Evolutionary conservation across 768 basidiomycete species (phyloP), one percentile per base, ranked within the genome.

Genomic region (Mycena chlorophos): DNA sequence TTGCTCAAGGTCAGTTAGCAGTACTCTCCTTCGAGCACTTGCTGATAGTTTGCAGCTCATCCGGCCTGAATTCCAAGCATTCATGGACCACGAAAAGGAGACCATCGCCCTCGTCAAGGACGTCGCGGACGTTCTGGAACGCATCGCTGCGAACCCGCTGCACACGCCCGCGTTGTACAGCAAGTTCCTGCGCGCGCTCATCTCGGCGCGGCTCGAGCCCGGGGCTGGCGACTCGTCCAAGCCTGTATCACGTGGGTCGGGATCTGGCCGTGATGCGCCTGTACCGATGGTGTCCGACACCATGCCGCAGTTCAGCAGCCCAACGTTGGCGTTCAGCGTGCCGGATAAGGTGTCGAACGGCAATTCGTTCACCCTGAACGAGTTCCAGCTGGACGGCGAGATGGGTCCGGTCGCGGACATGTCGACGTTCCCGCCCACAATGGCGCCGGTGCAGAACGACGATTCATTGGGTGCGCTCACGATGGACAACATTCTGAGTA

Each of bases 161-260:
- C 96, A 99, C 67, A 94, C 95, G 0, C 94, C 96, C 0, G 89
- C 91, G 4, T 78, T 98, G 34, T 98, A 98, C 76, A 85, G 87
- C 66, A 77, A 80, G 19, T 93, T 94, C 76, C 76, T 94, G 22
- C 86, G 86, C 2, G 88, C 89, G 2, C 82, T 96, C 38, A 81
- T 89, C 51, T 79, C 85, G 1, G 84, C 85, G 40, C 78, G 74
- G 60, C 54, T 73, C 20, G 74, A 76, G 43, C 54, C 65, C 30
- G 54, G 52, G 28, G 30, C 53, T 12, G 58, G 51, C 34, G 54
- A 53, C 6, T 64, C 65, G 19, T 66, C 64, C 27, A 67, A 67
- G 51, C 56, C 61, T 31, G 13, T 6, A 1, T 58, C 58, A 49
- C 56, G 50, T 53, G 67, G 48, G 50, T 58, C 60, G 1, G 49